These are phyloP conservation scores for Coemansia sp. DNA, from an alignment of 192 early-diverging fungal genomes.

Conservation along the genomic window DNA sequence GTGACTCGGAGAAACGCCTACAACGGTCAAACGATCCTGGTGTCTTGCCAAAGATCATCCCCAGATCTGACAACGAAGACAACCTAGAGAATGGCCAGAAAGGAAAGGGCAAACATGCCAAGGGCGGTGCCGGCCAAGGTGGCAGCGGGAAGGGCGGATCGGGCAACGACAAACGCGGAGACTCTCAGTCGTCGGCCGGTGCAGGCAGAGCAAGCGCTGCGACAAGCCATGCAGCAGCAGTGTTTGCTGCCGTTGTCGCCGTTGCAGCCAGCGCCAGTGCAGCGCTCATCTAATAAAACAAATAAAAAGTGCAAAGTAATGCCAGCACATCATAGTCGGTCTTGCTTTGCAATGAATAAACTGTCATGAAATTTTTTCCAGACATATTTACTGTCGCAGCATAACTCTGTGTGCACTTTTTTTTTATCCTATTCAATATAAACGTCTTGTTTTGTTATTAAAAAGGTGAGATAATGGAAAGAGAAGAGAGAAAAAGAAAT, in stretches of 20 bases:
- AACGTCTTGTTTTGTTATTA: no score
- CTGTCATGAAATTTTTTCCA: neutral
- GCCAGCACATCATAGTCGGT: no score
- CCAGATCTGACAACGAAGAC: constrained; percentile 16
- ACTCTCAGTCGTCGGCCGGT: neutral
- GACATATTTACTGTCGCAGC: no score
- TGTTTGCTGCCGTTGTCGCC: neutral
- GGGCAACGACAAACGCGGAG: no score
- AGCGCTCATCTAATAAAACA: no score
- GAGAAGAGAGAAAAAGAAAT: neutral
- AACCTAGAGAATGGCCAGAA: neutral
- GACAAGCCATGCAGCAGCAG: neutral
- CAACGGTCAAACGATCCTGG: constrained; percentile 22
- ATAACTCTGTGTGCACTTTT: no score
- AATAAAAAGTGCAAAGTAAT: constrained; percentile 1
- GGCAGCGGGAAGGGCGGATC: neutral
- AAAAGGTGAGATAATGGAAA: neutral
- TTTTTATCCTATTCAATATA: no score
- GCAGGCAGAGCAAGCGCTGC: no score
- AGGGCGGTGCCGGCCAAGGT: neutral
- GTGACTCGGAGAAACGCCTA: constrained; percentile 1
- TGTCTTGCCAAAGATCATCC: constrained; percentile 31
- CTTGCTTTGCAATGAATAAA: neutral
- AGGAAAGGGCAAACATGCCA: neutral
- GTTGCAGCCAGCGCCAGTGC: no score